A percentile compares a stretch with the other conserved stretches of the same genome.
Evolutionary conservation across 2,329 filamentous ascomycete genomes (phyloP).

Genomic region (Acrocalymma vagum): DNA sequence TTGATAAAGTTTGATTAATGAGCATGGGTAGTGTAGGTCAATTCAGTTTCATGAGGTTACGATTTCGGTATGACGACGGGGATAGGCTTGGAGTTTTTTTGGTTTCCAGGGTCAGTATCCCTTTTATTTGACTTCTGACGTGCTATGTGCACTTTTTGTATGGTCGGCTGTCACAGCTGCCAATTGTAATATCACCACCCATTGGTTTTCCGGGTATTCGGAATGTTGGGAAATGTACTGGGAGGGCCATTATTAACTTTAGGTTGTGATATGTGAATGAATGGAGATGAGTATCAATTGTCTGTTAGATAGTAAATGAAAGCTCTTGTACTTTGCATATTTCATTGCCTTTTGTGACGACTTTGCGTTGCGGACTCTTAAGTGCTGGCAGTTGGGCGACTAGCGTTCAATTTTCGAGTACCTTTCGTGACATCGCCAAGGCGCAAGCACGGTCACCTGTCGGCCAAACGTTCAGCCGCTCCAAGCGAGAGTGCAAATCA

Average conservation of each 20-base stretch:
- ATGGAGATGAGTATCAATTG: conserved; percentile 3
- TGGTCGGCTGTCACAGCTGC: too few relatives aligned
- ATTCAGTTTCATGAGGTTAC: conserved; percentile 24
- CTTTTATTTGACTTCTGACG: too few relatives aligned
- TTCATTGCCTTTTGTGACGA: too few relatives aligned
- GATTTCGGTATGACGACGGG: conserved; percentile 9
- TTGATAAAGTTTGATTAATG: conserved; percentile 15
- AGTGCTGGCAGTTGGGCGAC: too few relatives aligned
- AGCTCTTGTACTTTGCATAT: too few relatives aligned
- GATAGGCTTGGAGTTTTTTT: conserved; percentile 7
- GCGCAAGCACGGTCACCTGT: conserved; percentile 7
- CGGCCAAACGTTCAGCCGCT: conserved; percentile 29
- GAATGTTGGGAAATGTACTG: not conserved
- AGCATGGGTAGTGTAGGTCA: not conserved
- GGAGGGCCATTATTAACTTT: conserved; percentile 5
- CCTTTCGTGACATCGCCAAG: too few relatives aligned
- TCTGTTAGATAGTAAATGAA: conserved; percentile 19
- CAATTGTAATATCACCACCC: too few relatives aligned
- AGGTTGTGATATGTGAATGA: conserved; percentile 6
- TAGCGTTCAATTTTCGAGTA: too few relatives aligned
- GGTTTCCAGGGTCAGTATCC: too few relatives aligned
- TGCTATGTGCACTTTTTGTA: too few relatives aligned
- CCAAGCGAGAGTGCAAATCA: conserved; percentile 23
- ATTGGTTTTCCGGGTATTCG: too few relatives aligned
- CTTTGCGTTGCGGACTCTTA: too few relatives aligned